Conservation (phyloP, 176 grass and related monocot species). For the sorghum (Sorghum bicolor) region Sorghum_bicolor_NCBIv3 NC_012873.2:54900501-54901000, state of each 20-base stretch:
- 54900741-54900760: constrained; percentile 84
- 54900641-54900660: constrained; percentile 69
- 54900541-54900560: background rate
- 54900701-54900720: constrained; percentile 69
- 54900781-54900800: constrained; percentile 39
- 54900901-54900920: constrained; percentile 43
- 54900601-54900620: constrained; percentile 84
- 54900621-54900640: constrained; percentile 87
- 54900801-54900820: constrained; percentile 38
- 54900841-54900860: constrained; percentile 18
- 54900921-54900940: constrained; percentile 45
- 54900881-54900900: constrained; percentile 7
- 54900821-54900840: constrained; percentile 55
- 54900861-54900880: constrained; percentile 30
- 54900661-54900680: constrained; percentile 71
- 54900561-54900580: constrained; percentile 30
- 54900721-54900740: constrained; percentile 84
- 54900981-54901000: constrained; percentile 12
- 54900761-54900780: constrained; percentile 72
- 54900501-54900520: constrained; percentile 34
- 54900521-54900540: background rate
- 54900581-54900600: constrained; percentile 49
- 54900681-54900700: constrained; percentile 81
- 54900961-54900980: constrained; percentile 7
- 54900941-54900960: constrained; percentile 38